phyloP scores from a whole-genome alignment of 805 yeast species.

The Cyberlindnera mrakii region DNA sequence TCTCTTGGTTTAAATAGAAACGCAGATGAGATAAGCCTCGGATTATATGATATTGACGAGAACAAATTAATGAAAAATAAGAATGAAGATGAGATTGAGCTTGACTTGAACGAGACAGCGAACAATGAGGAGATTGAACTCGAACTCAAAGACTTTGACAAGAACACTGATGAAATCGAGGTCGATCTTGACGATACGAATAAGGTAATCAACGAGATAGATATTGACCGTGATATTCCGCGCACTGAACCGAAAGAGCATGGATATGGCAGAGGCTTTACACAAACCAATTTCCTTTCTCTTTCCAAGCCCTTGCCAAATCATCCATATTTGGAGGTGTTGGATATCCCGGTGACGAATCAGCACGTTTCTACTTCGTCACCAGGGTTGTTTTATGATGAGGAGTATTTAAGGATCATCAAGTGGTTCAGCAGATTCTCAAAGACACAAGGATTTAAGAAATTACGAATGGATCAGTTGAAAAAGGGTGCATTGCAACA shows the following conservation, averaged over 20 bases:
- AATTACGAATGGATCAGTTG: conserved; percentile 10
- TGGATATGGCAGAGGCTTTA: conserved; percentile 11
- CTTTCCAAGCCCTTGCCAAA: conserved; percentile 78
- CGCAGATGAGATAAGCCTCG: conserved; percentile 26
- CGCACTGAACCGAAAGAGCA: background rate
- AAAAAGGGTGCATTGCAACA: conserved; percentile 9
- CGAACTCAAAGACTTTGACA: conserved; percentile 4
- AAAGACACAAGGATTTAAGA: conserved; percentile 8
- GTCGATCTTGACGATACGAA: conserved; percentile 4
- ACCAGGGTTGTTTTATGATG: conserved; percentile 12
- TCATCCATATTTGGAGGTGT: conserved; percentile 49
- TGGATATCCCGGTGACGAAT: conserved; percentile 35
- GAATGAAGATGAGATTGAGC: conserved; percentile 28
- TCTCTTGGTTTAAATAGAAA: conserved; percentile 4
- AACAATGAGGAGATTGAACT: conserved; percentile 18
- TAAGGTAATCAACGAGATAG: background rate
- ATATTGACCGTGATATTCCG: background rate
- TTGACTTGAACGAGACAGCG: conserved; percentile 20
- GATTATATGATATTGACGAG: conserved; percentile 16
- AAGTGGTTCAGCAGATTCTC: conserved; percentile 16
- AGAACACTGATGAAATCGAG: conserved; percentile 14
- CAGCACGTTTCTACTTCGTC: conserved; percentile 8
- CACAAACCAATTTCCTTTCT: conserved; percentile 56
- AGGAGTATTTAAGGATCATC: conserved; percentile 14
- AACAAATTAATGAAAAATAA: conserved; percentile 1